phyloP scores from a whole-genome alignment of 2,329 filamentous ascomycete species.

The Penicillium sp. region DNA sequence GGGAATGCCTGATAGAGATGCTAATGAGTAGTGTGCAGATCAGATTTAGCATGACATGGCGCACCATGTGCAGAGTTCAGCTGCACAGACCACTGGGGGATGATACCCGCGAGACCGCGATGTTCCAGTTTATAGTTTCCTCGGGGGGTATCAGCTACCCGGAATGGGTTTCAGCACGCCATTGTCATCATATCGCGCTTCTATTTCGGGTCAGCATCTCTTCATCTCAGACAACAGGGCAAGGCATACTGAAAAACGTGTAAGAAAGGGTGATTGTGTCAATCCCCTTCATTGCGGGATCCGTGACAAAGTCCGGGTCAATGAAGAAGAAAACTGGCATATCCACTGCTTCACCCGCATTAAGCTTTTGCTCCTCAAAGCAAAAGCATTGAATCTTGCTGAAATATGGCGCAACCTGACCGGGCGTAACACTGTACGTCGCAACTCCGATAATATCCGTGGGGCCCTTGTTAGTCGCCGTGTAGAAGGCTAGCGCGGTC shows the following conservation, averaged over 20 bases:
- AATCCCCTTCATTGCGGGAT: constrained; percentile 89
- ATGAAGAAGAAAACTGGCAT: constrained; percentile 99
- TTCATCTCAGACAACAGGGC: background rate
- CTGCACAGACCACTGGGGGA: background rate
- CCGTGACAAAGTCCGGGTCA: constrained; percentile 90
- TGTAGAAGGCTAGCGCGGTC: constrained; percentile 97
- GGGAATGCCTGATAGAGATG: background rate
- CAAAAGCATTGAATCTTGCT: constrained; percentile 99
- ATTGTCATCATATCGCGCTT: constrained; percentile 83
- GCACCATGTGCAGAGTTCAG: background rate
- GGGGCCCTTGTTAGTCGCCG: constrained; percentile 86
- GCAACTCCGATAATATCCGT: constrained; percentile 97
- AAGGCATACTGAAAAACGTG: constrained; percentile 89
- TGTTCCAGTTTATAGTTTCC: background rate
- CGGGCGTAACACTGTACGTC: constrained; percentile 96
- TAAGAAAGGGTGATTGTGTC: constrained; percentile 96
- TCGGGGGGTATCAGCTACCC: constrained; percentile 22
- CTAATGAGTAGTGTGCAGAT: background rate
- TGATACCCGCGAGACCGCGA: background rate
- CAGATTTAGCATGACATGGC: background rate
- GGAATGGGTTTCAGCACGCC: constrained; percentile 68
- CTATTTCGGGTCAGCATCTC: constrained; percentile 55
- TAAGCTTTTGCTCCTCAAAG: constrained; percentile 94
- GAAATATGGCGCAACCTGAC: constrained; percentile 95
- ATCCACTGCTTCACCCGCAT: constrained; percentile 94